phyloP scores from a whole-genome alignment of 129 eudicot genomes.

The Sambucus nigra region DNA sequence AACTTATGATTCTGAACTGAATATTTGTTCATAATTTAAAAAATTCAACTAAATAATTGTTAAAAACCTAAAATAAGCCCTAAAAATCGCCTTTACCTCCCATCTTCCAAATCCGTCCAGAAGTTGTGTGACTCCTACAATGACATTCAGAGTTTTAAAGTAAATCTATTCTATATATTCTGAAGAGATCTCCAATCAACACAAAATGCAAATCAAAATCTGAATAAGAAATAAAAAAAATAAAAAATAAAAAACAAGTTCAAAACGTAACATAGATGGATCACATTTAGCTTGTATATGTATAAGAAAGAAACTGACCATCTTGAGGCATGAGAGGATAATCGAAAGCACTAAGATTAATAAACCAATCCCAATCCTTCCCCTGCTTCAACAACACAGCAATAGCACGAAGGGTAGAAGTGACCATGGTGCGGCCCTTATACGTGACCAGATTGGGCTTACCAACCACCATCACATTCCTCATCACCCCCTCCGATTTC shows the following conservation, averaged over 20 bases:
- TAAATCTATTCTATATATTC: neutral
- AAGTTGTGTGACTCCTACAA: too few relatives aligned
- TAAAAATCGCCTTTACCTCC: too few relatives aligned
- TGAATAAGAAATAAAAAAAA: neutral
- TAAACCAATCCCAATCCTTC: slow-evolving; percentile 78
- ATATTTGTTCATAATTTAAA: too few relatives aligned
- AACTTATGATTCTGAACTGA: too few relatives aligned
- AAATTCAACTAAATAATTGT: too few relatives aligned
- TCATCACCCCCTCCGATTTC: slow-evolving; percentile 17
- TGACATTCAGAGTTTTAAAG: neutral
- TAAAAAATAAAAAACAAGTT: neutral
- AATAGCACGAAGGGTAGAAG: slow-evolving; percentile 49
- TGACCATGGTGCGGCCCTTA: slow-evolving; percentile 67
- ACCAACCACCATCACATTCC: slow-evolving; percentile 65
- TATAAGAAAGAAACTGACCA: slow-evolving; percentile 34
- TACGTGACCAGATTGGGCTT: slow-evolving; percentile 61
- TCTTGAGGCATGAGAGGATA: slow-evolving; percentile 87
- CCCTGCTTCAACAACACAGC: slow-evolving; percentile 59
- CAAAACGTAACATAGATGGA: neutral
- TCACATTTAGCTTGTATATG: too few relatives aligned
- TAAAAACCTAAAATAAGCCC: too few relatives aligned
- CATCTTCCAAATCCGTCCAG: too few relatives aligned
- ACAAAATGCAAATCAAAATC: neutral
- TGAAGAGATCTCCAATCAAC: neutral
- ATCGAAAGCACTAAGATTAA: slow-evolving; percentile 70